Evolutionary conservation across 768 basidiomycete species (phyloP), one percentile per base, ranked within the genome.

Genomic region (Tylopilus subfusipes): DNA sequence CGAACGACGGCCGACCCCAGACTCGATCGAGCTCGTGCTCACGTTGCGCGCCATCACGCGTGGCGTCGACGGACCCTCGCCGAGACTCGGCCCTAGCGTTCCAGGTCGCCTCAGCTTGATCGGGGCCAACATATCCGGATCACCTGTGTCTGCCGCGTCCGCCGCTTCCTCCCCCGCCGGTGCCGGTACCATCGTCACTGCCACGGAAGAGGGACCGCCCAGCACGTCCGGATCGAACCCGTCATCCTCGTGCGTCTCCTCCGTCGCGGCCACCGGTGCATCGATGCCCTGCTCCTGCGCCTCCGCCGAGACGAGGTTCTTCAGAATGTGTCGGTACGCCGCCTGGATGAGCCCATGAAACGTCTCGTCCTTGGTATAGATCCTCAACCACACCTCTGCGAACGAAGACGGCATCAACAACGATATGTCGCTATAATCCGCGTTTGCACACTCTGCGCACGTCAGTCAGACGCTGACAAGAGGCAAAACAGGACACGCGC

Each of bases 261-360:
- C 56, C 16, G 4, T 18, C 16, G 14, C 9, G 7, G 39, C 31
- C 2, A 13, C 3, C 36, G 38, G 38, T 6, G 18, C n/a, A n/a
- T 19, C 19, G 16, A 13, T 12, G 19, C 21, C 14, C 2, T 25
- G 46, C 5, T 9, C 11, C 2, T 21, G 34, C 44, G 45, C 22
- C 42, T 27, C 49, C 44, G 45, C 22, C 42, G 63, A 50, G 0
- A 43, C 57, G 24, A 74, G 59, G 2, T 39, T 16, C 47, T 60
- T 60, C 4, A 79, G 49, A 4, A 81, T 69, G 8, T 70, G 62
- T 12, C 84, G 78, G 63, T 85, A 92, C 0, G 83, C 90, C 0
- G 77, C 78, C 62, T 91, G 89, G 4, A 92, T 76, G 11, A 88
- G 70, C 2, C 82, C 82, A 39, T 77, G 77, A 62, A 80, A 85